Conservation (phyloP, 2,329 filamentous ascomycete genomes). For the Dactylonectria estremocensis region DNA sequence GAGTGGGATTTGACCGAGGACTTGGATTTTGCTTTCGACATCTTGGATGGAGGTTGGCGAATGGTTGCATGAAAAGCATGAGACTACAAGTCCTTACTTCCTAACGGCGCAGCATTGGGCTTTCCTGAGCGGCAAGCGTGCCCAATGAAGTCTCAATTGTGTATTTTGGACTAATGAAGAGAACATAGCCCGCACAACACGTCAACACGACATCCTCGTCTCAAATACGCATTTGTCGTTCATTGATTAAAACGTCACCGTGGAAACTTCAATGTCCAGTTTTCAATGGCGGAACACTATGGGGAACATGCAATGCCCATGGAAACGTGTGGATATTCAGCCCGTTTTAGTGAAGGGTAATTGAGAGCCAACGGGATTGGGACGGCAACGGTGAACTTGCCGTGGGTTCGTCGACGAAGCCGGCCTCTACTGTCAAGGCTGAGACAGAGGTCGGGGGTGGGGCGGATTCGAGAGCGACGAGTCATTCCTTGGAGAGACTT, state of each 20-base stretch:
- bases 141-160: no score
- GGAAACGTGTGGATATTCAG: no score
- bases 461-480: background rate
- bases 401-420: background rate
- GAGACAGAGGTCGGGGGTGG: background rate
- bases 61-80: background rate
- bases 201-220: no score
- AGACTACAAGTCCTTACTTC: background rate
- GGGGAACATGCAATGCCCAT: no score
- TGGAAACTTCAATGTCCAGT: no score
- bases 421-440: background rate
- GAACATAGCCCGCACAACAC: no score
- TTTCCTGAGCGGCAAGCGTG: background rate
- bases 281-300: no score
- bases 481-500: background rate
- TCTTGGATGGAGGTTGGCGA: conserved; percentile 12
- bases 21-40: conserved; percentile 22
- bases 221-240: no score
- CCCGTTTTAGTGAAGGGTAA: background rate
- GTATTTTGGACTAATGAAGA: no score
- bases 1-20: conserved; percentile 28
- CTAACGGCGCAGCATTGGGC: background rate
- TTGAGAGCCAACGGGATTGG: background rate
- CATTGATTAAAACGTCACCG: no score
- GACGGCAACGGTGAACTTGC: background rate